These are phyloP conservation scores for Phaeotremella fagi DNA, from an alignment of 768 basidiomycete species.

Conservation along the genomic window DNA sequence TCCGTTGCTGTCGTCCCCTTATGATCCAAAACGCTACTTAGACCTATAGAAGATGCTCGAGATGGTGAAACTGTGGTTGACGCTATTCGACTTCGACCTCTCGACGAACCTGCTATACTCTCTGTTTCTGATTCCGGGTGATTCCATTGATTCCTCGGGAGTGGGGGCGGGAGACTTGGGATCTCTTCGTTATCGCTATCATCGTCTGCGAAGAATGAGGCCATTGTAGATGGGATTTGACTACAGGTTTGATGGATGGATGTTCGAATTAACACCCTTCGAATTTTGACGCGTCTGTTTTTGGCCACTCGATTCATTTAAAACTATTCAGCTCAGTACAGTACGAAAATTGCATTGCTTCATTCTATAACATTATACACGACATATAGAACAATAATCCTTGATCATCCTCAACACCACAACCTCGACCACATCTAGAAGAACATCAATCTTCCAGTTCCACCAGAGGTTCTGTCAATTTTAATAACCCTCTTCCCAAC, in stretches of 20 bases:
- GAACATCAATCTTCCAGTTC: constrained; percentile 20
- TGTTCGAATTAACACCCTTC: not conserved
- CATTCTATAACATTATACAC: not conserved
- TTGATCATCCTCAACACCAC: not conserved
- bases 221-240: not conserved
- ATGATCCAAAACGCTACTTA: not conserved
- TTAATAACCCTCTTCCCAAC: constrained; percentile 36
- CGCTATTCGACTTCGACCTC: not conserved
- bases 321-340: not conserved
- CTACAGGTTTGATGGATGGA: not conserved
- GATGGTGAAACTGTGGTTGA: not conserved
- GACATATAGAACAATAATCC: not conserved
- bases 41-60: not conserved
- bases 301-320: not conserved
- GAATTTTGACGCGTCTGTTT: not conserved
- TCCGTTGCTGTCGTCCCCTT: not conserved
- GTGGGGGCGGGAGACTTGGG: not conserved
- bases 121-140: not conserved
- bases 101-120: not conserved
- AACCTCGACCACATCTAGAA: too few species aligned
- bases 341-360: not conserved
- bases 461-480: constrained; percentile 36
- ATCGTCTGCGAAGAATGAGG: not conserved
- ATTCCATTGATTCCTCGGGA: not conserved
- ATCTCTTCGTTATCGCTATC: not conserved